Evolutionary conservation across 192 early-diverging fungal species (phyloP), one percentile per base, ranked within the genome.

Genomic region (Jimgerdemannia lactiflua): DNA sequence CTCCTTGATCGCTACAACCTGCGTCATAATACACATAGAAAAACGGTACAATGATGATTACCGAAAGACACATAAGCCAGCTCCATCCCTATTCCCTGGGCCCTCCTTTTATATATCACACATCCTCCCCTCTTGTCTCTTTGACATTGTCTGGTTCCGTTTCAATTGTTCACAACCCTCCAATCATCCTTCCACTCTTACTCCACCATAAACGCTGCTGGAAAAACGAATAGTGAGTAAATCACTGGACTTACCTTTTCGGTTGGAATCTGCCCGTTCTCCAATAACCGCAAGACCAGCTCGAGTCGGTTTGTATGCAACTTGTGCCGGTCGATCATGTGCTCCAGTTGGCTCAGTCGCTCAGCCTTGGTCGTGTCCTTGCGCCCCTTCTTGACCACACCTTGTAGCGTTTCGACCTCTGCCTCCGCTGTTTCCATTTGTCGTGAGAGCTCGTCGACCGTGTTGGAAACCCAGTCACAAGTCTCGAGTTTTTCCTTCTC

Each of bases 391-490:
- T 93, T 91, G 74, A 91, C 82, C 69, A 74, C 86, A 68, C 75
- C 83, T 77, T 88, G 83, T 80, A 86, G 85, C 67, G 69, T 89
- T 59, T 99, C 98, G 19, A 92, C 86, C 76, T 98, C 94, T 29
- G 94, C 93, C 81, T 99, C 98, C 44, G 94, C 84, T n/a, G 89
- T 89, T 78, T 99, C 98, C 63, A 99, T 93, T 77, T 98, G 98
- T 14, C 92, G 90, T 39, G 86, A 87, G 49, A 99, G 84, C 69
- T 89, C 85, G 75, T 98, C 97, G 4, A 97, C 95, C 41, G 84
- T 89, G 14, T 89, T 91, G 20, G 94, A 87, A 40, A 99, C 87
- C 92, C 94, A 98, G 41, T 92, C 89, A 70, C 94, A 88, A 17
- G 93, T 79, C 20, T 98, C 96, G 43, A 89, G 85, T 76, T 96